Percentiles rank a stretch among this genome's conserved stretches.
Evolutionary conservation across 768 basidiomycete species (phyloP).

Genomic region (Calocybe indica): DNA sequence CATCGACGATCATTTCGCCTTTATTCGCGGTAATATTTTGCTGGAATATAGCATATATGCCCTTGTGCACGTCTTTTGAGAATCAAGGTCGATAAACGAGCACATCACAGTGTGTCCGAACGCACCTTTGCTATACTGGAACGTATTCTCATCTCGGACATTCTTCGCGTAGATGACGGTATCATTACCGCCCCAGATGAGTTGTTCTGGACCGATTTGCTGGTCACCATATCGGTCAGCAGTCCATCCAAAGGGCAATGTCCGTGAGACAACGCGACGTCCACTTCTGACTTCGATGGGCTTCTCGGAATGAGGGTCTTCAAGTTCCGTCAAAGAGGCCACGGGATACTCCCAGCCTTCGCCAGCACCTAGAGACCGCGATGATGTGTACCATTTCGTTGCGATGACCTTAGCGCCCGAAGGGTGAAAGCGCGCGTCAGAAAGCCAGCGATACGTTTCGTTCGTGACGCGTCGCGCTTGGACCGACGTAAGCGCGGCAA

Average conservation of each 20-base stretch:
- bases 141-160: conserved; percentile 42
- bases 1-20: conserved; percentile 46
- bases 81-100: not conserved
- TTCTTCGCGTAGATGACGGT: conserved; percentile 64
- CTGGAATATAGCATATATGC: conserved; percentile 69
- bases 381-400: conserved; percentile 74
- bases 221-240: conserved; percentile 55
- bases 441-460: conserved; percentile 68
- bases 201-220: conserved; percentile 71
- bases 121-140: conserved; percentile 62
- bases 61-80: conserved; percentile 56
- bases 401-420: conserved; percentile 56
- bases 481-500: not conserved
- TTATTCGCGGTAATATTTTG: conserved; percentile 52
- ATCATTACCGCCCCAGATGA: conserved; percentile 56
- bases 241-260: conserved; percentile 57
- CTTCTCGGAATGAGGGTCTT: conserved; percentile 6
- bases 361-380: conserved; percentile 60
- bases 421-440: conserved; percentile 68
- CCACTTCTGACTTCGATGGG: conserved; percentile 40
- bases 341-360: conserved; percentile 68
- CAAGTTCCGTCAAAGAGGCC: conserved; percentile 33
- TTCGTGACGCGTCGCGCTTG: conserved; percentile 54
- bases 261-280: conserved; percentile 46
- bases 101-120: not conserved